These are phyloP conservation scores for Mollisia scopiformis DNA, from an alignment of 2,329 filamentous ascomycete genomes.

Conservation along the genomic window DNA sequence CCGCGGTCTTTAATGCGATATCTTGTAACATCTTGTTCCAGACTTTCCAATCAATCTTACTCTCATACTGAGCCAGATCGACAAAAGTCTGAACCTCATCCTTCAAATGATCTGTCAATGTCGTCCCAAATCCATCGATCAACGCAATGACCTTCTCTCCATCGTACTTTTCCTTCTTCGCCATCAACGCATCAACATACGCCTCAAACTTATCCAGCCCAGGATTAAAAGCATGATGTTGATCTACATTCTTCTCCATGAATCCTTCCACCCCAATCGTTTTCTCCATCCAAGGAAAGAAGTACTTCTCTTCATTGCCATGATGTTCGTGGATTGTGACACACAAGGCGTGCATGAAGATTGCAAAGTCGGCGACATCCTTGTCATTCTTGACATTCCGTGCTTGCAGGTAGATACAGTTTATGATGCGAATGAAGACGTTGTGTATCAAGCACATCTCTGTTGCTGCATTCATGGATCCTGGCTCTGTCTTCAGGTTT, in stretches of 20 bases:
- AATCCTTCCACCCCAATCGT: conserved; percentile 39
- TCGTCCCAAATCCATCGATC: conserved; percentile 41
- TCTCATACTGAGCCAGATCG: conserved; percentile 38
- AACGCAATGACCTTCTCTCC: conserved; percentile 36
- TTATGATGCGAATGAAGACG: conserved; percentile 40
- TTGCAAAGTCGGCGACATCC: conserved; percentile 39
- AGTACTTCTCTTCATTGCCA: conserved; percentile 39
- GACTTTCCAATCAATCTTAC: conserved; percentile 39
- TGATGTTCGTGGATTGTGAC: conserved; percentile 43
- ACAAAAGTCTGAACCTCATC: conserved; percentile 44
- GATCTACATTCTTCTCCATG: conserved; percentile 46
- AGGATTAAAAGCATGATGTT: conserved; percentile 44
- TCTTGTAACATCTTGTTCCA: conserved; percentile 32
- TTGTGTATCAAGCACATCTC: conserved; percentile 40
- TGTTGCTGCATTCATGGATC: conserved; percentile 31
- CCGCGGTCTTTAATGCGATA: conserved; percentile 18
- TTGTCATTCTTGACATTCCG: conserved; percentile 31
- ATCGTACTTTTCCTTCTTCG: conserved; percentile 35
- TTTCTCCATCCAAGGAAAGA: conserved; percentile 44
- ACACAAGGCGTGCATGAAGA: conserved; percentile 36
- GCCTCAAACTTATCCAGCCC: conserved; percentile 38
- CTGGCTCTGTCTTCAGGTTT: conserved; percentile 11
- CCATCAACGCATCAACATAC: conserved; percentile 38
- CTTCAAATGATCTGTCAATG: conserved; percentile 40
- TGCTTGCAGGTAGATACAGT: conserved; percentile 42